Percentiles rank a stretch among this genome's conserved stretches.
These are phyloP conservation scores for Candida germanica DNA, from an alignment of 805 yeast genomes.

Conservation along the genomic window DNA sequence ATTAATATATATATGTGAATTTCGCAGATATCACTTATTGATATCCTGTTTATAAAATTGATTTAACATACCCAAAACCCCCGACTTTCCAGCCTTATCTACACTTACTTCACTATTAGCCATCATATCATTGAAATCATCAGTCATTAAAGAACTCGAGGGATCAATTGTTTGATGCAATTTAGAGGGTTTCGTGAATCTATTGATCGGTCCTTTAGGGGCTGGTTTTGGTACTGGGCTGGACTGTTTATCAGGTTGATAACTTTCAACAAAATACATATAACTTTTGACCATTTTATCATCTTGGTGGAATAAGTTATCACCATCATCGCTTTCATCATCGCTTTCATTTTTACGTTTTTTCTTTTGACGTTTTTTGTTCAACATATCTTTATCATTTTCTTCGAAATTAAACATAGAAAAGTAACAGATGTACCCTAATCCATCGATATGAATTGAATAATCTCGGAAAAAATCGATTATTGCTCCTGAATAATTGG, in stretches of 20 bases:
- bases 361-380: conserved; percentile 10
- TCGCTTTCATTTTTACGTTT: conserved; percentile 13
- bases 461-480: conserved; percentile 90
- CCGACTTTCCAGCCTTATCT: conserved; percentile 37
- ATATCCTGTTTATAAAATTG: conserved; percentile 64
- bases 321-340: conserved; percentile 3
- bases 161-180: conserved; percentile 10
- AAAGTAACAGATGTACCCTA: conserved; percentile 91
- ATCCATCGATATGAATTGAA: conserved; percentile 87
- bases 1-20: too few species aligned
- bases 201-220: not conserved
- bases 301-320: conserved; percentile 41
- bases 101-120: conserved; percentile 29
- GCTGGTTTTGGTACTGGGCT: not conserved
- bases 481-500: conserved; percentile 68
- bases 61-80: conserved; percentile 77
- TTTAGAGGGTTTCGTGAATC: conserved; percentile 1
- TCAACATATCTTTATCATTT: conserved; percentile 46
- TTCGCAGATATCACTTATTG: too few species aligned
- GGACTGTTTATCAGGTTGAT: conserved; percentile 33
- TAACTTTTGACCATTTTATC: conserved; percentile 92
- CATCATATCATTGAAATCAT: conserved; percentile 17
- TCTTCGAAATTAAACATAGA: conserved; percentile 87
- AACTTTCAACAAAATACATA: conserved; percentile 81
- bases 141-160: conserved; percentile 10